phyloP scores from a whole-genome alignment of 352 stramenopile species.

The Phytophthora multivora region DNA sequence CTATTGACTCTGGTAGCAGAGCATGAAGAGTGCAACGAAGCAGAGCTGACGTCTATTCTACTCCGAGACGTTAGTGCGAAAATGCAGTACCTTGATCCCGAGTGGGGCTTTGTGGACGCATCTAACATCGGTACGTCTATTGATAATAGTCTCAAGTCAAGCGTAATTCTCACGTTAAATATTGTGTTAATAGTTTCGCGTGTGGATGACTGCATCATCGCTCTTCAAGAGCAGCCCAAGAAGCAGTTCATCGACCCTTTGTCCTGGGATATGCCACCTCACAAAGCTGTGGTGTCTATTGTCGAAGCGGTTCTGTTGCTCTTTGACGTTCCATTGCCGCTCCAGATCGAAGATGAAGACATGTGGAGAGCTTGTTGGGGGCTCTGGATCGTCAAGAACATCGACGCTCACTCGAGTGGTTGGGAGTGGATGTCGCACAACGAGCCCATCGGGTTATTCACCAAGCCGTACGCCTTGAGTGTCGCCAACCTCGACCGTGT shows the following conservation, averaged over 20 bases:
- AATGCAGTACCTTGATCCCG: constrained; percentile 41
- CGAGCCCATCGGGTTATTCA: constrained; percentile 70
- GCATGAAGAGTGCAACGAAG: constrained; percentile 16
- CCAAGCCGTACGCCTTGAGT: constrained; percentile 68
- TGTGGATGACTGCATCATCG: constrained; percentile 66
- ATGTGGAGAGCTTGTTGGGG: constrained; percentile 59
- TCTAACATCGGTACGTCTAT: constrained; percentile 52
- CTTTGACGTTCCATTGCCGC: constrained; percentile 45
- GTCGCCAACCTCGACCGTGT: constrained; percentile 42
- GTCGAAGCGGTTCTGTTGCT: constrained; percentile 62
- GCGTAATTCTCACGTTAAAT: no score
- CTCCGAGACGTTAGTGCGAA: constrained; percentile 44
- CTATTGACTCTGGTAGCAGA: constrained; percentile 24
- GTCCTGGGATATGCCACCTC: constrained; percentile 60
- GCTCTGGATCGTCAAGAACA: constrained; percentile 81
- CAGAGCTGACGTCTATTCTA: constrained; percentile 11
- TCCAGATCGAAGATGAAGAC: constrained; percentile 28
- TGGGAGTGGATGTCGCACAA: constrained; percentile 75
- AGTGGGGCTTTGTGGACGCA: constrained; percentile 61
- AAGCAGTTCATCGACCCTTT: constrained; percentile 68
- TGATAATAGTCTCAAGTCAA: not conserved
- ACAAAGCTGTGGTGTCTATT: constrained; percentile 47
- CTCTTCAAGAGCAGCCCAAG: constrained; percentile 58
- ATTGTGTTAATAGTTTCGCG: constrained; percentile 43
- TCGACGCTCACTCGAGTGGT: constrained; percentile 60